phyloP scores from a whole-genome alignment of 2,329 filamentous ascomycete genomes.

The Aureobasidium melanogenum region DNA sequence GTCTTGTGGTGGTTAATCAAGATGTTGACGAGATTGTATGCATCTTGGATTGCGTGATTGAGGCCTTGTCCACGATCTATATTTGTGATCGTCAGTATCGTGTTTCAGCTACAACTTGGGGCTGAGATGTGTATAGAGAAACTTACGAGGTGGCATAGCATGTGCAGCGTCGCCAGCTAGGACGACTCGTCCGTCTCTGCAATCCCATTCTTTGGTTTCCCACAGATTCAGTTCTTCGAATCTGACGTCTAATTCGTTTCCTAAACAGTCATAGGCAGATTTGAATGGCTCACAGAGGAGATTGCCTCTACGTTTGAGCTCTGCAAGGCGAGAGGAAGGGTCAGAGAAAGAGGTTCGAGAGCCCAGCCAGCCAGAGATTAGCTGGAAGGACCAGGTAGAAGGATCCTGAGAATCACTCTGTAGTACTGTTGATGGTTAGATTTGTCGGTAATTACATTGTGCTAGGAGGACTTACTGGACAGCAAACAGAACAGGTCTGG shows the following conservation, averaged over 20 bases:
- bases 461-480: not conserved
- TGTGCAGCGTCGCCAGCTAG: slow-evolving; percentile 33
- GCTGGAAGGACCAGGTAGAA: slow-evolving; percentile 16
- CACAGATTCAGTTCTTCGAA: slow-evolving; percentile 18
- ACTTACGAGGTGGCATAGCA: slow-evolving; percentile 35
- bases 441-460: not conserved
- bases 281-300: slow-evolving; percentile 31
- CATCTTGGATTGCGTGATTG: slow-evolving; percentile 37
- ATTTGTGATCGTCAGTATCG: not conserved
- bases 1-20: not conserved
- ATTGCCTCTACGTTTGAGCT: slow-evolving; percentile 6
- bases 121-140: slow-evolving; percentile 12
- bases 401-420: slow-evolving; percentile 15
- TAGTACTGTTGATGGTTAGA: not conserved
- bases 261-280: slow-evolving; percentile 15
- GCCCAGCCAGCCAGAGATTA: slow-evolving; percentile 15
- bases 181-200: slow-evolving; percentile 21
- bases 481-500: slow-evolving; percentile 11
- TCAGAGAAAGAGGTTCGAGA: not conserved
- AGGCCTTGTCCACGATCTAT: slow-evolving; percentile 38
- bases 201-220: slow-evolving; percentile 20
- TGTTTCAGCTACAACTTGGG: no score
- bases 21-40: slow-evolving; percentile 27
- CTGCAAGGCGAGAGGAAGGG: not conserved
- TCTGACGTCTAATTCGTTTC: slow-evolving; percentile 4